Evolutionary conservation across 192 early-diverging fungal genomes (phyloP).

Genomic region (Coemansia sp.): DNA sequence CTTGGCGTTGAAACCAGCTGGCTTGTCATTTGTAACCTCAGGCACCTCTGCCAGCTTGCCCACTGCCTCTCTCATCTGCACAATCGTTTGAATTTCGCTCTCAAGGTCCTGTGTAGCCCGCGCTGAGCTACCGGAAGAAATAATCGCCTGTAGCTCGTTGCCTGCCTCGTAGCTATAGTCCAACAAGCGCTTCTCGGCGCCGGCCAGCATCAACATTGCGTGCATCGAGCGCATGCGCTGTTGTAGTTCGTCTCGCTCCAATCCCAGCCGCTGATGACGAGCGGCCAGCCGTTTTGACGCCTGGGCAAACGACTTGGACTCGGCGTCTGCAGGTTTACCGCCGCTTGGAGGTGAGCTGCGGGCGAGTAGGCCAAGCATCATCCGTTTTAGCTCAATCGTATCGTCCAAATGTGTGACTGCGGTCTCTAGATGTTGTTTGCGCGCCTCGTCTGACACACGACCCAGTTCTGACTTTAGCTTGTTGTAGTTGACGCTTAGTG

Average conservation of each 20-base stretch:
- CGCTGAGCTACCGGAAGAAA: neutral
- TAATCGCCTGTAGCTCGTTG: neutral
- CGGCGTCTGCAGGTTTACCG: neutral
- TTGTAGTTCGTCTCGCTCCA: neutral
- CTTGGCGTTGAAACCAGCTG: neutral
- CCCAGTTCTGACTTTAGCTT: neutral
- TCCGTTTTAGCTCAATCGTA: slow-evolving; percentile 8
- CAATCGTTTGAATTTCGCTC: slow-evolving; percentile 2
- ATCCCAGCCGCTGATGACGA: neutral
- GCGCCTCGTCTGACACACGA: neutral
- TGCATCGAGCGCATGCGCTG: slow-evolving; percentile 18
- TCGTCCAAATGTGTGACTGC: slow-evolving; percentile 1
- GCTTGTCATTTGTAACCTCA: neutral
- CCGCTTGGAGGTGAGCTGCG: neutral
- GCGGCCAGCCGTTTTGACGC: neutral
- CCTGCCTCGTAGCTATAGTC: neutral
- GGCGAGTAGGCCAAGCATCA: neutral
- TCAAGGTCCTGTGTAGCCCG: neutral
- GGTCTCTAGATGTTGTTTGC: neutral
- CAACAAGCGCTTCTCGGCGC: slow-evolving; percentile 11
- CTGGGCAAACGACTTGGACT: slow-evolving; percentile 1
- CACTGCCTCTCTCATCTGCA: neutral
- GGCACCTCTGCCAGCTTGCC: neutral
- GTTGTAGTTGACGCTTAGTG: slow-evolving; percentile 1
- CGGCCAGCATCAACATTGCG: slow-evolving; percentile 10